These are phyloP conservation scores for Solanum rostratum DNA, from an alignment of 257 asterid genomes.

Conservation along the genomic window DNA sequence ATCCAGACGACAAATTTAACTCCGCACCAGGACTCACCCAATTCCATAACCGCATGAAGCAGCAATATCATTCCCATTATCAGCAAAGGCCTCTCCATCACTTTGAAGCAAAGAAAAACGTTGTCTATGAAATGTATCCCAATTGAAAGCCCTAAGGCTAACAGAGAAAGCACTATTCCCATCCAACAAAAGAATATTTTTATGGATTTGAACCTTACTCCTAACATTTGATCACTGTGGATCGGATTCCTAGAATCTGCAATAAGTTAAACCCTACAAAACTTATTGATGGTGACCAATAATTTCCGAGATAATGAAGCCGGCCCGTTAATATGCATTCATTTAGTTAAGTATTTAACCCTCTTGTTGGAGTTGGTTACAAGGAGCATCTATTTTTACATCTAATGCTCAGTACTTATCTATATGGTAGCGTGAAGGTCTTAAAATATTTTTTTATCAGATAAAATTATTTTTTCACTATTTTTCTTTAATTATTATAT, in stretches of 20 bases:
- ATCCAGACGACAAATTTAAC: conserved; percentile 29
- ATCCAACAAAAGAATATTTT: conserved; percentile 24
- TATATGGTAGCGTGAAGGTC: too few species aligned
- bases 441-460: too few species aligned
- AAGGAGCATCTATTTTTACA: too few species aligned
- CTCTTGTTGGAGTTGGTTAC: too few species aligned
- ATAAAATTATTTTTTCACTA: too few species aligned
- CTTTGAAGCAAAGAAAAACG: conserved; percentile 33
- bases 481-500: too few species aligned
- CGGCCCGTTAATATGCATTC: too few species aligned
- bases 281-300: too few species aligned
- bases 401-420: too few species aligned
- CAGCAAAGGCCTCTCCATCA: conserved; percentile 37
- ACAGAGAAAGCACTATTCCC: conserved; percentile 20
- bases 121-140: conserved; percentile 17
- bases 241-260: neutral
- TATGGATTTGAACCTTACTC: conserved; percentile 39
- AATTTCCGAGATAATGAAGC: too few species aligned
- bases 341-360: too few species aligned
- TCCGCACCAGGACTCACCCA: conserved; percentile 34
- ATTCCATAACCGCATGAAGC: conserved; percentile 30
- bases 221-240: neutral
- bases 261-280: too few species aligned
- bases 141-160: conserved; percentile 32
- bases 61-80: conserved; percentile 28